These are phyloP conservation scores for Alternaria ventricosa DNA, from an alignment of 2,329 filamentous ascomycete species.

Conservation along the genomic window DNA sequence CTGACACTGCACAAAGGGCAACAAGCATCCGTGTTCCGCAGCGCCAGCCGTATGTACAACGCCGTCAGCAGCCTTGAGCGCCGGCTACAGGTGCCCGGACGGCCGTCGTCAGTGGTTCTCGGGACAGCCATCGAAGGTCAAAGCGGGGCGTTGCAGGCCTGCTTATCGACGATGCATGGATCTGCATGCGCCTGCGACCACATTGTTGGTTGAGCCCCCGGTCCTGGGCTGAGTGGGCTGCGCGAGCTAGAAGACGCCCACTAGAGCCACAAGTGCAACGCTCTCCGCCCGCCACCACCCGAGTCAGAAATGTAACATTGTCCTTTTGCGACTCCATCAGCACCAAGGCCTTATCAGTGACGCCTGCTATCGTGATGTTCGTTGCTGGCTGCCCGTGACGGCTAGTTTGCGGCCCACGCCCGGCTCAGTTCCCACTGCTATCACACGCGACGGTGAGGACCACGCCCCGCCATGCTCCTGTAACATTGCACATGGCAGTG, in stretches of 20 bases:
- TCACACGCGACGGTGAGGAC: not conserved
- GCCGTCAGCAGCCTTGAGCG: not conserved
- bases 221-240: slow-evolving; percentile 5
- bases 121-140: slow-evolving; percentile 10
- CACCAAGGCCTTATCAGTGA: not conserved
- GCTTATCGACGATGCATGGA: slow-evolving; percentile 11
- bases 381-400: not conserved
- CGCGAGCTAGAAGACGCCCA: slow-evolving; percentile 16
- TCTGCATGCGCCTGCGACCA: not conserved
- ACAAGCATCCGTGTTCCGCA: not conserved
- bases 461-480: slow-evolving; percentile 30
- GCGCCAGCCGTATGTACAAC: not conserved
- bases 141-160: slow-evolving; percentile 1
- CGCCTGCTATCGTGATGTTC: not conserved
- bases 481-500: slow-evolving; percentile 29
- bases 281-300: slow-evolving; percentile 2
- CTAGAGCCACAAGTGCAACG: slow-evolving; percentile 3
- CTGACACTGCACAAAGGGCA: not conserved
- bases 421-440: slow-evolving; percentile 6
- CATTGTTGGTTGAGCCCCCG: slow-evolving; percentile 13
- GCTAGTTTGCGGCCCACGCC: slow-evolving; percentile 2
- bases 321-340: not conserved
- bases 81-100: slow-evolving; percentile 17
- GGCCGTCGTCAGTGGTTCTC: slow-evolving; percentile 8
- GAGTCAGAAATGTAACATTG: slow-evolving; percentile 12